phyloP scores from a whole-genome alignment of 345 rosid genomes.

The Moricandia arvensis region DNA sequence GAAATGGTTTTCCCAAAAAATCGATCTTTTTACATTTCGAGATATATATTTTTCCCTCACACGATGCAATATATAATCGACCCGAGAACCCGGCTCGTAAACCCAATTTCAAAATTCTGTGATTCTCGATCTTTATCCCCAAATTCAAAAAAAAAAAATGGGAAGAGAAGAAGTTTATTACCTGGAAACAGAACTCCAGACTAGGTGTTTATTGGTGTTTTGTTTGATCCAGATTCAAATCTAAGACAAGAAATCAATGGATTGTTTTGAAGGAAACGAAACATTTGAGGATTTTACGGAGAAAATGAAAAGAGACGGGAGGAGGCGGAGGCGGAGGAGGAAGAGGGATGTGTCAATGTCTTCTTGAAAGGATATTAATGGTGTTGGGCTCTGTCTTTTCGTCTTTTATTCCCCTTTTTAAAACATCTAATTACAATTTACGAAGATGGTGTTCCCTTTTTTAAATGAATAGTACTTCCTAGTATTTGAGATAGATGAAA shows the following conservation, averaged over 20 bases:
- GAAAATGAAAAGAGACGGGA: constrained; percentile 20
- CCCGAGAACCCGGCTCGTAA: constrained; percentile 13
- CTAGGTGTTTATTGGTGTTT: background rate
- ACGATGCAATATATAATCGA: constrained; percentile 3
- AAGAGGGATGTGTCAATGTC: constrained; percentile 32
- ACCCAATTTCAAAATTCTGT: background rate
- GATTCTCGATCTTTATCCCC: constrained; percentile 2
- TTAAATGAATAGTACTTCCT: too few relatives aligned
- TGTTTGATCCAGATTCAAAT: constrained; percentile 14
- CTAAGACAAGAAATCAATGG: background rate
- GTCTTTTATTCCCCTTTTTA: constrained; percentile 37
- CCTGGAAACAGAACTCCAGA: constrained; percentile 25
- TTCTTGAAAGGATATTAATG: constrained; percentile 38
- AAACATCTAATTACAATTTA: constrained; percentile 36
- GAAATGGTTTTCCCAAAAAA: background rate
- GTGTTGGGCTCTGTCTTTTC: constrained; percentile 37
- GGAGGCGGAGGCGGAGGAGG: constrained; percentile 24
- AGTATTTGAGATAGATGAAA: too few relatives aligned
- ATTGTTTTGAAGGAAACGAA: background rate
- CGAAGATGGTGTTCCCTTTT: constrained; percentile 24
- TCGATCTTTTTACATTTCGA: constrained; percentile 11
- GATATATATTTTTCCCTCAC: background rate
- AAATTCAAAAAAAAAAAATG: background rate
- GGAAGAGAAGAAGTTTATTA: background rate
- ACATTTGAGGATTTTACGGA: background rate